Percentiles rank a stretch among this genome's conserved stretches.
These are phyloP conservation scores for Acacia melanoxylon DNA, from an alignment of 306 rosid species.

Conservation along the genomic window DNA sequence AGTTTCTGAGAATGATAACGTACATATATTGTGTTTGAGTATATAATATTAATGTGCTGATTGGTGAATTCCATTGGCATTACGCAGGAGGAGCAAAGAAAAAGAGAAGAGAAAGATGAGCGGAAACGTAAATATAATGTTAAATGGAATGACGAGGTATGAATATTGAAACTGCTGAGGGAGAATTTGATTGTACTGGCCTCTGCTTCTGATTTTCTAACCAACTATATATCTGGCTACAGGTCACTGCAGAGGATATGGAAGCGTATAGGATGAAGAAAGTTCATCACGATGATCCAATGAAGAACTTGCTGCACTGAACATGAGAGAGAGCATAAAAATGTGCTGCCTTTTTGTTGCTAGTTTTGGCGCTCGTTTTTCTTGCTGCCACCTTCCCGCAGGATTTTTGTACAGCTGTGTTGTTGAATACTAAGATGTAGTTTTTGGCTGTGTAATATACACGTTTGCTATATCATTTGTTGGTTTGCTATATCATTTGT, in stretches of 20 bases:
- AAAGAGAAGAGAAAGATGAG: conserved; percentile 64
- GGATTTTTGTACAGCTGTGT: background rate
- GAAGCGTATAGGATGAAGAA: conserved; percentile 63
- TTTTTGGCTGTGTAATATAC: background rate
- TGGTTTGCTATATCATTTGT: too few species aligned
- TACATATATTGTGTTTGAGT: background rate
- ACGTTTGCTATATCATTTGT: too few species aligned
- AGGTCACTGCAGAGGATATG: conserved; percentile 58
- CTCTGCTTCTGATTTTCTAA: background rate
- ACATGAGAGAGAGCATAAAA: background rate
- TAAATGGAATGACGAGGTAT: conserved; percentile 43
- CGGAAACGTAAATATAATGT: conserved; percentile 62
- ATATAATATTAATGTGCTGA: background rate
- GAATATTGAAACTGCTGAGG: background rate
- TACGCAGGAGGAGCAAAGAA: conserved; percentile 36
- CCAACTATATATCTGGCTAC: background rate
- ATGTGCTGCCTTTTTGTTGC: background rate
- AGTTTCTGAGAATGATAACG: background rate
- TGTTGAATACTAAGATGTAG: background rate
- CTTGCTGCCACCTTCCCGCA: background rate
- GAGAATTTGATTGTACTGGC: background rate
- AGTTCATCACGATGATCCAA: conserved; percentile 52
- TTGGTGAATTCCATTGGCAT: conserved; percentile 7
- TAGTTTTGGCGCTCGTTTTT: background rate
- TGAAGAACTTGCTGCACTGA: conserved; percentile 46